Conservation (phyloP, 2,329 filamentous ascomycete genomes). For the Plectosphaerella sp. region DNA sequence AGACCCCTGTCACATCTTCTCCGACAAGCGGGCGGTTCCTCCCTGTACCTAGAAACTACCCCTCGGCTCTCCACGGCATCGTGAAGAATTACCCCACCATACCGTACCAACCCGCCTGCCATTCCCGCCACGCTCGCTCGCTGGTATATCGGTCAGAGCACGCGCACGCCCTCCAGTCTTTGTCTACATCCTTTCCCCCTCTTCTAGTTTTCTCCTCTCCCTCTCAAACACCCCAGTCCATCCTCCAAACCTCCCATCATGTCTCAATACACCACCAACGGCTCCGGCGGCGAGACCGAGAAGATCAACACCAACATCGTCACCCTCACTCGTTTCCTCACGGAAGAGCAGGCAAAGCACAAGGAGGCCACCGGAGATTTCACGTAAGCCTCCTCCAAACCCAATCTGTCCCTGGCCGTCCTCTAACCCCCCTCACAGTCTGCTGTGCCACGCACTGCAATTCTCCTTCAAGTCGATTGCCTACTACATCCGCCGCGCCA, state of each 20-base stretch:
- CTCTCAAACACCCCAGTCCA: background rate
- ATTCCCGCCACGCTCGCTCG: background rate
- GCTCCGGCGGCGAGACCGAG: slow-evolving; percentile 55
- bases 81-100: background rate
- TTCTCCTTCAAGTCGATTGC: slow-evolving; percentile 99
- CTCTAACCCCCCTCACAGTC: slow-evolving; percentile 41
- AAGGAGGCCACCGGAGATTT: slow-evolving; percentile 97
- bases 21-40: too few relatives aligned
- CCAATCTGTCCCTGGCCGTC: background rate
- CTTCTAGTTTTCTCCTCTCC: slow-evolving; percentile 3
- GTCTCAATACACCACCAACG: slow-evolving; percentile 22
- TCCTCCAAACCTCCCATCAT: slow-evolving; percentile 3
- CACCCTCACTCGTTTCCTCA: slow-evolving; percentile 91
- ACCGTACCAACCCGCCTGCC: background rate
- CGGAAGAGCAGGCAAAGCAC: slow-evolving; percentile 91
- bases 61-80: background rate
- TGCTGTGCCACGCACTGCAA: slow-evolving; percentile 95
- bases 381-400: slow-evolving; percentile 59
- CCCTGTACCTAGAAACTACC: background rate
- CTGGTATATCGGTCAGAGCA: background rate
- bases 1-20: too few relatives aligned
- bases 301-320: slow-evolving; percentile 94
- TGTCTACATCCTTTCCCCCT: slow-evolving; percentile 3
- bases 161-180: background rate
- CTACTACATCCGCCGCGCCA: slow-evolving; percentile 96